Evolutionary conservation across 768 basidiomycete species (phyloP), one percentile per base, ranked within the genome.

Genomic region (Collybiopsis luxurians): DNA sequence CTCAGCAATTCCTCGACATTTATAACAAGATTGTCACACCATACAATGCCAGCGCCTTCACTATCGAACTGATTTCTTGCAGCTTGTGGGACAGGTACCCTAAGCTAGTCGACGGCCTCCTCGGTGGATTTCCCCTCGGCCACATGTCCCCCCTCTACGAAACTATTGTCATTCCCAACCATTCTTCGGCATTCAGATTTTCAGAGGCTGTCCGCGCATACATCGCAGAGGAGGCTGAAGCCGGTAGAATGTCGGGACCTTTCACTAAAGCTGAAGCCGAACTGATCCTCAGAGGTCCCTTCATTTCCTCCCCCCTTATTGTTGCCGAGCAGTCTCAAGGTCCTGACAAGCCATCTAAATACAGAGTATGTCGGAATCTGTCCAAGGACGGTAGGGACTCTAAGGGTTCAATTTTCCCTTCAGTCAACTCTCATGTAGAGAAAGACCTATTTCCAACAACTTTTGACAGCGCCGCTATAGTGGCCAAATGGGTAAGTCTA

Each of bases 41-140:
- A 5, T 47, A 47, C 23, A 47, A 30, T 23, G 13, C 46, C 5
- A 6, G 7, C 4, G 46, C 46, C 24, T 47, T 47, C n/a, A 5
- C 5, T 12, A 15, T 47, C 15, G 46, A 47, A 47, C 36, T 36
- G 9, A 6, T 11, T 23, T 12, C 27, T 23, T 13, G 5, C 19
- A 34, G 34, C 17, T 13, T 52, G 11, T 42, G 9, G 5, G n/a
- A 38, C 27, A n/a, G 21, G 23, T 21, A 34, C 34, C 46, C 46
- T 13, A 5, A 5, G 9, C 46, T 47, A 10, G 46, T 47, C 24
- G 13, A 23, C 11, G 24, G 24, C 23, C 46, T 47, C 28, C 4
- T 4, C 9, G 57, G 85, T 86, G 1, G 71, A 69, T 61, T 84
- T 83, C 1, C 83, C 58, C 3, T 83, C 69, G 42, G 70, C 70